Conservation (phyloP, 2,329 filamentous ascomycete genomes). For the Colletotrichum lini region DNA sequence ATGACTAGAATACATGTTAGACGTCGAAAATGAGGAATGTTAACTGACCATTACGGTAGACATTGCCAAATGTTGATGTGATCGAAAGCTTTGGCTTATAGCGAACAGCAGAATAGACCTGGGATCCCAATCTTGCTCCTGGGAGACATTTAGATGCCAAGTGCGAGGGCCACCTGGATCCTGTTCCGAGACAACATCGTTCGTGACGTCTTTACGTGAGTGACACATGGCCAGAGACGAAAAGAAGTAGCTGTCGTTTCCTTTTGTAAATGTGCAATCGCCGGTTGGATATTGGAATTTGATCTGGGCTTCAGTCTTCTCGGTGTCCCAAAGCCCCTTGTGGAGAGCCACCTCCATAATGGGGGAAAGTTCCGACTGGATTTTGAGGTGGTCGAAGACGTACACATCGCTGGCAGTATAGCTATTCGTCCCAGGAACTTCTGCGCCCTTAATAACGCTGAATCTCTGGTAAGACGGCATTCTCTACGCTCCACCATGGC, state of each 20-base stretch:
- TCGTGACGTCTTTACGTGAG: slow-evolving; percentile 6
- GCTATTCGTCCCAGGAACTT: slow-evolving; percentile 1
- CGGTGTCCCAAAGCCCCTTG: neutral
- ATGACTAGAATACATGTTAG: too few relatives aligned
- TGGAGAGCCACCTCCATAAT: too few relatives aligned
- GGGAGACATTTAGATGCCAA: too few relatives aligned
- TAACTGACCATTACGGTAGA: too few relatives aligned
- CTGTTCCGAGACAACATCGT: neutral
- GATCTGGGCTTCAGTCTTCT: neutral
- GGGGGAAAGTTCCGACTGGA: too few relatives aligned
- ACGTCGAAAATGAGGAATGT: too few relatives aligned
- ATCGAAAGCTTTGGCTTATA: too few relatives aligned
- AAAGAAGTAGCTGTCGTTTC: neutral
- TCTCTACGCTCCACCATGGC: slow-evolving; percentile 10
- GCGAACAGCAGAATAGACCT: too few relatives aligned
- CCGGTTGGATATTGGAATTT: slow-evolving; percentile 9
- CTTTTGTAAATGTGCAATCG: slow-evolving; percentile 15
- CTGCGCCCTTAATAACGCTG: neutral
- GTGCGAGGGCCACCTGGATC: too few relatives aligned
- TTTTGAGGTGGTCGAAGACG: too few relatives aligned
- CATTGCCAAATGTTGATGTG: too few relatives aligned
- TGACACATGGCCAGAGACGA: slow-evolving; percentile 16
- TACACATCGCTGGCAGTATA: neutral
- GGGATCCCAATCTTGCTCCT: too few relatives aligned
- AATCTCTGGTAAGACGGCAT: neutral